Base-by-base conservation (phyloP, 495 filamentous ascomycete species). In the Penicillium argentinense region DNA sequence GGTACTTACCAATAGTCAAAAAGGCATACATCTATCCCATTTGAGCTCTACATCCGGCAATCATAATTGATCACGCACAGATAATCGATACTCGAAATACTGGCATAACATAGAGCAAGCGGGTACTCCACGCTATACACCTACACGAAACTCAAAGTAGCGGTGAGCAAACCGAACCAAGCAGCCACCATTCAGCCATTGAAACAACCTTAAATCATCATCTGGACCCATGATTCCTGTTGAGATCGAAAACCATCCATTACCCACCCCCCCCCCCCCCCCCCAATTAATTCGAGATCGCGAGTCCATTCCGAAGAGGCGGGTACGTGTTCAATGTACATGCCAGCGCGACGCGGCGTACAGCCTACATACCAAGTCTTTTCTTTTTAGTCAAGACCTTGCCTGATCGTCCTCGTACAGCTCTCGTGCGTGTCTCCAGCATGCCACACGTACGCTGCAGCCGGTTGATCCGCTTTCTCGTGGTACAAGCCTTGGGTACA, bases 401-500 rank as follows among this genome's bases (percentile, higher is more conserved):
- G n/a, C n/a, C n/a, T n/a, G 33, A 26, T 48, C 13, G 37, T 19
- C 22, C 38, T 32, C 18, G 41, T 19, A 33, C 28, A 33, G 19
- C 21, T 11, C 18, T 16, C 14, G 36, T 47, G 23, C 25, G 39
- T 41, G 37, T n/a, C 17, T 37, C 12, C 14, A 25, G 37, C 45
- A 48, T 42, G 25, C 39, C 39, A 28, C n/a, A 38, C 21, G 28
- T 17, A 40, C 24, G 17, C 17, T 29, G 27, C 36, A 12, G 16
- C 16, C 45, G 18, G 34, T 34, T 9, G 27, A 48, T 19, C 28
- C 37, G 26, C 36, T 41, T 11, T 16, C 34, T 57, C 27, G 26
- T 34, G 23, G 46, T 45, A 53, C 49, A 57, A 57, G 54, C 54
- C 27, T 57, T 36, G 9, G 7, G 21, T 47, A 50, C 54, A 57